These are phyloP conservation scores for Leptographium flavum DNA, from an alignment of 2,329 filamentous ascomycete genomes.

Conservation along the genomic window DNA sequence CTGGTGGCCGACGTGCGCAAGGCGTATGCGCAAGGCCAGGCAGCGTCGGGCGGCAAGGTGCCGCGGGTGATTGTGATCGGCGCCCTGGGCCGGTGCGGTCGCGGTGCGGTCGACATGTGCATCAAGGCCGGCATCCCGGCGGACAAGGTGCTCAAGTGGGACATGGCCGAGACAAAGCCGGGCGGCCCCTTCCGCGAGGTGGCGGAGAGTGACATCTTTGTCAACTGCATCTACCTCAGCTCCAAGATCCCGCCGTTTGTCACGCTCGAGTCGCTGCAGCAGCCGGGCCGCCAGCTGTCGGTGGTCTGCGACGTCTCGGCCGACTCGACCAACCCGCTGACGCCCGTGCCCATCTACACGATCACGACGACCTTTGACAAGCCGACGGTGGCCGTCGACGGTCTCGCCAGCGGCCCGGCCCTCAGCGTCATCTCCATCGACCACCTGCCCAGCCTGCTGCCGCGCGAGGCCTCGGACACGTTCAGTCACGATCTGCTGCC, in stretches of 20 bases:
- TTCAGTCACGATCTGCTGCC: slow-evolving; percentile 71
- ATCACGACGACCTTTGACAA: slow-evolving; percentile 77
- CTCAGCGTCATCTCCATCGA: slow-evolving; percentile 80
- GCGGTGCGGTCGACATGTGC: slow-evolving; percentile 70
- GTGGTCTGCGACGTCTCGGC: slow-evolving; percentile 71
- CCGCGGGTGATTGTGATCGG: slow-evolving; percentile 77
- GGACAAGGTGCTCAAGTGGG: slow-evolving; percentile 53
- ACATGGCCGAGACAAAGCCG: slow-evolving; percentile 65
- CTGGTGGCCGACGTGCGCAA: slow-evolving; percentile 63
- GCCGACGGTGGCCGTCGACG: slow-evolving; percentile 65
- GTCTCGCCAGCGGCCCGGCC: slow-evolving; percentile 36
- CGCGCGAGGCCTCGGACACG: slow-evolving; percentile 70
- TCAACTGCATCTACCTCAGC: slow-evolving; percentile 27
- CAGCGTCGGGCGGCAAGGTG: slow-evolving; percentile 43
- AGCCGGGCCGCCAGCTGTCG: slow-evolving; percentile 55
- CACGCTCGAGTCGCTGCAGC: slow-evolving; percentile 52
- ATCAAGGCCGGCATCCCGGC: slow-evolving; percentile 57
- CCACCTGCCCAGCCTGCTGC: slow-evolving; percentile 69
- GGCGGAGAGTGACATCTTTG: slow-evolving; percentile 57
- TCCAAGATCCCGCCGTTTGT: slow-evolving; percentile 31
- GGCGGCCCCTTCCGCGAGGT: slow-evolving; percentile 72
- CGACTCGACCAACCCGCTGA: slow-evolving; percentile 56
- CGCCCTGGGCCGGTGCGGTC: slow-evolving; percentile 68
- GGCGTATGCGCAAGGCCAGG: slow-evolving; percentile 48
- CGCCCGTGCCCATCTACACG: slow-evolving; percentile 59